Base-by-base conservation (phyloP, 306 rosid species). In the Sicyos edulis region DNA sequence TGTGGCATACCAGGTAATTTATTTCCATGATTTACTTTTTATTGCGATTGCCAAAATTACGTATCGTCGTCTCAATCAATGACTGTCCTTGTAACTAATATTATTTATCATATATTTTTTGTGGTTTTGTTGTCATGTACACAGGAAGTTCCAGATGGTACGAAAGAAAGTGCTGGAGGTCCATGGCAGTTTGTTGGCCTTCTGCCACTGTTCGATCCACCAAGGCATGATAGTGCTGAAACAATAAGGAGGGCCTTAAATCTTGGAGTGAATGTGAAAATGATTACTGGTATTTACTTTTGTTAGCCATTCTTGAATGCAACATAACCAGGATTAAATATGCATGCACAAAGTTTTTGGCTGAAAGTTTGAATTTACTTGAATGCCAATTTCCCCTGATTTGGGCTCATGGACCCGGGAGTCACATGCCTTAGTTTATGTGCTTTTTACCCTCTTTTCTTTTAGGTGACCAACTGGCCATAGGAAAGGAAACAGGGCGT, bases 201-300 rank as follows among this genome's bases (percentile, higher is more conserved):
- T 50, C 76, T 93, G 95, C 96, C 98, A 54, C 96, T 93, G 60
- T 93, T 93, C 73, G 98, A 93, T 76, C 98, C 98, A 69, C 98
- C 98, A 54, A 88, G 98, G 81, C 98, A 93, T 78, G 98, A 93
- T 59, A 93, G 98, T 85, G 98, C 98, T 12, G 98, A 93, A 85
- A 93, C 98, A 22, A 93, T 93, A 37, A 77, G 96, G 75, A 90
- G 97, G 87, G 98, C 98, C 21, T 84, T 93, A 57, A 88, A 93
- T 80, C 97, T 93, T 67, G 98, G 98, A 81, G 98, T 93, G n/a
- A 93, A 86, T 79, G 98, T 93, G 78, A 93, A 93, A 81, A 93
- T 93, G 98, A 93, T 93, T 68, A 93, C 98, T 74, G 97, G 98
- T 93, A 67, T 64, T 19, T 65, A 74, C 75, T 26, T 61, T 75